Conservation (phyloP, 2,329 filamentous ascomycete genomes). For the Harringtonia lauricola region DNA sequence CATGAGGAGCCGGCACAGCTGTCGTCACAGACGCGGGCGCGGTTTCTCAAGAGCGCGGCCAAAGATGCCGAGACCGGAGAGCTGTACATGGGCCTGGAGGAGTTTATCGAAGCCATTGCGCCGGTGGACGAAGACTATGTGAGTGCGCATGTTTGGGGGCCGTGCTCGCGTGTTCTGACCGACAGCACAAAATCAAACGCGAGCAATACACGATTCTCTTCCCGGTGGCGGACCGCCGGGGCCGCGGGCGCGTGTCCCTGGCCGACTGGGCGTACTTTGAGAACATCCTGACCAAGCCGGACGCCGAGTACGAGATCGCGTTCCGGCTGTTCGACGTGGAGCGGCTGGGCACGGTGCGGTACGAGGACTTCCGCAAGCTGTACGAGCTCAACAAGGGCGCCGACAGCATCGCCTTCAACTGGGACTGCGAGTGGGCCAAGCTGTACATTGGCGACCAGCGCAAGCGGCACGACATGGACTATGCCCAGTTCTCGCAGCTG, state of each 20-base stretch:
- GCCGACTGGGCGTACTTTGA: conserved; percentile 90
- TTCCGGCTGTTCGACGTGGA: conserved; percentile 92
- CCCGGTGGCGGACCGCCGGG: conserved; percentile 72
- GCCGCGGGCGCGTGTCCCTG: conserved; percentile 61
- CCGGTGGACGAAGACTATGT: conserved; percentile 85
- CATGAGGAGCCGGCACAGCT: conserved; percentile 44
- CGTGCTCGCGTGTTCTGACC: not conserved
- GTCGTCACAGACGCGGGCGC: conserved; percentile 62
- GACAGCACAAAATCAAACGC: conserved; percentile 91
- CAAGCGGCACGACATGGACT: conserved; percentile 83
- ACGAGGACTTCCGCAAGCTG: conserved; percentile 72
- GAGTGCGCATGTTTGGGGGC: conserved; percentile 37
- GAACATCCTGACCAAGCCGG: conserved; percentile 84
- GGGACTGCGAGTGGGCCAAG: conserved; percentile 93
- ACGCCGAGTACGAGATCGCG: conserved; percentile 97
- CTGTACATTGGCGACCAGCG: conserved; percentile 86
- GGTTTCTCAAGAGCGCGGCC: conserved; percentile 65
- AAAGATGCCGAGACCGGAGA: conserved; percentile 69
- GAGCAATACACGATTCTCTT: conserved; percentile 95
- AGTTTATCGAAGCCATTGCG: conserved; percentile 86
- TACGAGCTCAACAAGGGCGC: conserved; percentile 85
- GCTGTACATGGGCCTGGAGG: conserved; percentile 67
- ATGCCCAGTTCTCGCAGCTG: conserved; percentile 97
- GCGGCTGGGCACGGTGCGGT: conserved; percentile 75
- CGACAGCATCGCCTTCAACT: conserved; percentile 84